Base-by-base conservation (phyloP, 2,329 filamentous ascomycete species). In the Stemphylium beticola region DNA sequence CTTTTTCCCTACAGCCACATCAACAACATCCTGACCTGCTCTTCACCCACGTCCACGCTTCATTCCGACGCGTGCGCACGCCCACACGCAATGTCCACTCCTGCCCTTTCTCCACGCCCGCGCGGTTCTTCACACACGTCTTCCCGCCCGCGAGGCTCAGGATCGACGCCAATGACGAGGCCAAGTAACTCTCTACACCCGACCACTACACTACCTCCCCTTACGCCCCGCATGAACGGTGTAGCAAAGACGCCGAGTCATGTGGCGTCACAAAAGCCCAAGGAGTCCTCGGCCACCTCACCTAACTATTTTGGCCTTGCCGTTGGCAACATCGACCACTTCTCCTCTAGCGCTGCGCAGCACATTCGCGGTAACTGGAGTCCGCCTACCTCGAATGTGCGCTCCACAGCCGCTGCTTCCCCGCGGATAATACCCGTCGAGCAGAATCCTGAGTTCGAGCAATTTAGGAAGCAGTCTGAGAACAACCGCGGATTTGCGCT, bases 261-360 rank as follows among this genome's bases (percentile, higher is more conserved):
- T 57, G 61, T 68, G 22, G 56, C 53, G 38, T 50, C 51, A 15
- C 56, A 66, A 12, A 66, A 57, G 51, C 53, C 56, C 34, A 71
- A 74, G 41, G 62, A 68, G n/a, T 65, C 68, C 4, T 65, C 66
- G 38, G 74, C 70, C 4, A 74, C 82, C 20, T 93, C 91, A 71
- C 91, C 92, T 11, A 96, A 93, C 73, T 96, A 96, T 76, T 96
- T 96, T 73, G 90, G 90, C 51, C 85, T 96, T 55, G 80, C 87
- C 26, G 78, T 91, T 58, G 74, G 85, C 17, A 75, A 78, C 40
- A 80, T 77, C 50, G 86, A 90, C 57, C 80, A 83, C 20, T 83
- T 87, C 57, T 87, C 88, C 48, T 88, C 87, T 2, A 79, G 77
- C 58, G 76, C 77, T 20, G 84, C 82, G 4, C 81, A 81, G 31